These are phyloP conservation scores for Corymbia maculata DNA, from an alignment of 345 rosid genomes.

Conservation along the genomic window DNA sequence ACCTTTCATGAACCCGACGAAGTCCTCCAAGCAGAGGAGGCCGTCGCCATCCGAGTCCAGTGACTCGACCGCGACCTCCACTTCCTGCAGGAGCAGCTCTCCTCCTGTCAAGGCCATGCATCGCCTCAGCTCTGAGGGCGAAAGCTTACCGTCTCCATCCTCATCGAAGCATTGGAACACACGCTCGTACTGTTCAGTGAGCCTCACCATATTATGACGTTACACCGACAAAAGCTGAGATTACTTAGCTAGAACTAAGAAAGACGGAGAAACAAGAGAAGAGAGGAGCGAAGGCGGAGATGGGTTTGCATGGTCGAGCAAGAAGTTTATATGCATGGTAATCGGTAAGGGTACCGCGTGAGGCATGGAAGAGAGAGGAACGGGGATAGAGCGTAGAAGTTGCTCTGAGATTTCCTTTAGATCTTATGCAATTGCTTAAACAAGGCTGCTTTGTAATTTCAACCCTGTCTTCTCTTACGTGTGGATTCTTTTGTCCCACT, in stretches of 20 bases:
- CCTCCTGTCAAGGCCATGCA: not conserved
- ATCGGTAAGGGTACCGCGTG: not conserved
- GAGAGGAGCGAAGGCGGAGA: not conserved
- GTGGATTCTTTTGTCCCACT: no score
- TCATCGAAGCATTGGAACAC: not conserved
- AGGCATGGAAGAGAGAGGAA: not conserved
- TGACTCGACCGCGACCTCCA: conserved; percentile 7
- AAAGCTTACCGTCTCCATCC: conserved; percentile 28
- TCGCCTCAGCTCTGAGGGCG: conserved; percentile 26
- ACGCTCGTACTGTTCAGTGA: conserved; percentile 1
- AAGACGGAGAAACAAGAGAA: not conserved
- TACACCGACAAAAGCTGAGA: not conserved
- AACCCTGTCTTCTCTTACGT: no score
- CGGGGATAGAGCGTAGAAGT: not conserved
- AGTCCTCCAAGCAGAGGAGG: conserved; percentile 29
- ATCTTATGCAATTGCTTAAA: no score
- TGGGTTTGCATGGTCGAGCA: not conserved
- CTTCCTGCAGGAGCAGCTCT: conserved; percentile 19
- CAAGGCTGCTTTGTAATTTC: no score
- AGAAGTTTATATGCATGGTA: not conserved
- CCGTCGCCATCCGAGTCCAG: conserved; percentile 44
- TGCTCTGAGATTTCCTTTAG: not conserved
- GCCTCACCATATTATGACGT: not conserved
- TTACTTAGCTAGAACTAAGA: not conserved
- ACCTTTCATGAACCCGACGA: conserved; percentile 27